Conservation (phyloP, 345 rosid species). For the Ceriops tagal region DNA sequence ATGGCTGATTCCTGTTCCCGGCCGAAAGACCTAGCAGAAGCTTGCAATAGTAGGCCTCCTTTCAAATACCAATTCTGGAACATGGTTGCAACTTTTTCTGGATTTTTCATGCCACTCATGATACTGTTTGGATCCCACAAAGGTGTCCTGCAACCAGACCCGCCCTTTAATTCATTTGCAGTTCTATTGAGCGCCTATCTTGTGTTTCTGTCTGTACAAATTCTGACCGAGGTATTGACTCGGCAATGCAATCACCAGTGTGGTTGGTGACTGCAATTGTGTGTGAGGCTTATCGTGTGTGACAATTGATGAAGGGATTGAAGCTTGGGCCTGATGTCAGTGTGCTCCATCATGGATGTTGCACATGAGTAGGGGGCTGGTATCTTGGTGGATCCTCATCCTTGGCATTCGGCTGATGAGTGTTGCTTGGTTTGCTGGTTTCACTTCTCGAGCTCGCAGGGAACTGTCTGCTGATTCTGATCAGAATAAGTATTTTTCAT, state of each 20-base stretch:
- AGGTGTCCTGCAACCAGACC: constrained; percentile 66
- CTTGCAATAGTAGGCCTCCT: constrained; percentile 63
- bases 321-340: constrained; percentile 63
- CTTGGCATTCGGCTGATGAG: constrained; percentile 92
- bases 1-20: constrained; percentile 86
- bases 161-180: constrained; percentile 55
- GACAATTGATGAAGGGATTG: constrained; percentile 85
- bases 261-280: constrained; percentile 93
- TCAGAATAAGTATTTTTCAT: constrained; percentile 19
- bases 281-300: constrained; percentile 71
- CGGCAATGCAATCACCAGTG: constrained; percentile 91
- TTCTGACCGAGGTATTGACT: constrained; percentile 73
- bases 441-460: constrained; percentile 35
- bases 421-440: constrained; percentile 96
- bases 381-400: constrained; percentile 90
- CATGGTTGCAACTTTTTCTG: constrained; percentile 51
- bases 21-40: constrained; percentile 36
- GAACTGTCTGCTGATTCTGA: constrained; percentile 29
- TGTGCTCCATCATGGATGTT: constrained; percentile 72
- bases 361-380: constrained; percentile 72
- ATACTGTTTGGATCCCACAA: constrained; percentile 56
- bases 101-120: constrained; percentile 54
- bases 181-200: constrained; percentile 76
- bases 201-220: constrained; percentile 75
- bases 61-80: constrained; percentile 81